Conservation (phyloP, 495 filamentous ascomycete species). For the Xylaria telfairii region DNA sequence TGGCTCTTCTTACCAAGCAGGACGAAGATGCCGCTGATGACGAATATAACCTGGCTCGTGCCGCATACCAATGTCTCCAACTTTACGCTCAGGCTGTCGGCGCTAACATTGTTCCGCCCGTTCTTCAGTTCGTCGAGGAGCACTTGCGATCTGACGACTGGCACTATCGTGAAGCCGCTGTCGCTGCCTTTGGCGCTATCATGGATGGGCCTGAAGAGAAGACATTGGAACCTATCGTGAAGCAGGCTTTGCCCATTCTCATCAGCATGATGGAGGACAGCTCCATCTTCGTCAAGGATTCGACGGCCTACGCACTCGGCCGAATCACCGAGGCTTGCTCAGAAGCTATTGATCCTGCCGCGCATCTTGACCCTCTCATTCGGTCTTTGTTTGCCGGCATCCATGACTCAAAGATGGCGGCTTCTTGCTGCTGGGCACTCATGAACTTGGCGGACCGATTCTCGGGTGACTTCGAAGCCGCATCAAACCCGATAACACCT, state of each 20-base stretch:
- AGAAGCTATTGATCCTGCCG: slow-evolving; percentile 80
- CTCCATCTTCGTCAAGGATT: slow-evolving; percentile 90
- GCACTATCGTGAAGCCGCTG: slow-evolving; percentile 91
- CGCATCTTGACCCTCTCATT: slow-evolving; percentile 83
- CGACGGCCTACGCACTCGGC: slow-evolving; percentile 94
- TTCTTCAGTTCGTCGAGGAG: slow-evolving; percentile 86
- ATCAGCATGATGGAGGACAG: slow-evolving; percentile 96
- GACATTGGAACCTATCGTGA: slow-evolving; percentile 86
- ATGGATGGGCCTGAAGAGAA: slow-evolving; percentile 97
- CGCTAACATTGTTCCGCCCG: slow-evolving; percentile 76
- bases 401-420: slow-evolving; percentile 94
- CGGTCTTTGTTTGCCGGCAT: slow-evolving; percentile 87
- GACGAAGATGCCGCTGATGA: slow-evolving; percentile 96
- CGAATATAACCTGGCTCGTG: slow-evolving; percentile 95
- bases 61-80: slow-evolving; percentile 94
- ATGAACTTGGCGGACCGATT: slow-evolving; percentile 99
- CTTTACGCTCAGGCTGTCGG: slow-evolving; percentile 92
- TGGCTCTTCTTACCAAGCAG: slow-evolving; percentile 89
- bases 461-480: slow-evolving; percentile 75
- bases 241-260: slow-evolving; percentile 88
- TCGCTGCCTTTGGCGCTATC: slow-evolving; percentile 97
- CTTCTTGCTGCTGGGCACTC: slow-evolving; percentile 97
- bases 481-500: slow-evolving; percentile 82
- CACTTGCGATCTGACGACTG: slow-evolving; percentile 91
- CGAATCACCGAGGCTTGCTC: slow-evolving; percentile 92